These are phyloP conservation scores for Magnolia kwangsiensis DNA, from an alignment of 164 flowering plant genomes.

Conservation along the genomic window DNA sequence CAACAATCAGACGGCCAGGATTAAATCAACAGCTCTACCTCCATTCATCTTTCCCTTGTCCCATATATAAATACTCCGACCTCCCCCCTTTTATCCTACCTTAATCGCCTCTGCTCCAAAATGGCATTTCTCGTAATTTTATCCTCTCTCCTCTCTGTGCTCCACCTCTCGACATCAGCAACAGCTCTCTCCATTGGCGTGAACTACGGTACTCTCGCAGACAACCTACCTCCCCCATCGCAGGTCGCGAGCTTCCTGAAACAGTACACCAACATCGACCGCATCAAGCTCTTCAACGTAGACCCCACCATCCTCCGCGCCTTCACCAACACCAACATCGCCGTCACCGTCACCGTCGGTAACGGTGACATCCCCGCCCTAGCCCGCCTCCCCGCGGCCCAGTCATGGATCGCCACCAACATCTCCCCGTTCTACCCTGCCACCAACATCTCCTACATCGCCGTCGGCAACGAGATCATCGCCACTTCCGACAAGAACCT, in stretches of 20 bases:
- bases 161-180: constrained; percentile 22
- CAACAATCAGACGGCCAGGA: neutral
- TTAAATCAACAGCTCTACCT: neutral
- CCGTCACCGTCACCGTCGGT: constrained; percentile 52
- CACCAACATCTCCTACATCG: constrained; percentile 50
- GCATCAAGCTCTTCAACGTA: constrained; percentile 68
- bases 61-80: neutral
- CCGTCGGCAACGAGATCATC: constrained; percentile 77
- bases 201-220: constrained; percentile 79
- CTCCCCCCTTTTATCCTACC: neutral
- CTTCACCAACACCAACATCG: constrained; percentile 63
- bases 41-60: neutral
- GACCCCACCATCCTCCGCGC: constrained; percentile 72
- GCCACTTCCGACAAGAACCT: constrained; percentile 33
- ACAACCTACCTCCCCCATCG: constrained; percentile 83
- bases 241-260: constrained; percentile 72
- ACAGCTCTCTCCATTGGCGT: constrained; percentile 58
- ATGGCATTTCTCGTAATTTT: constrained; percentile 1
- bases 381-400: constrained; percentile 34
- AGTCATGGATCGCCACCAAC: constrained; percentile 48
- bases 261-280: constrained; percentile 54
- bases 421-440: constrained; percentile 60
- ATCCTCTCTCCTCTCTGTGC: neutral
- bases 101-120: neutral
- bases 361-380: constrained; percentile 69